phyloP scores from a whole-genome alignment of 805 yeast species.

The Lipomyces orientalis region DNA sequence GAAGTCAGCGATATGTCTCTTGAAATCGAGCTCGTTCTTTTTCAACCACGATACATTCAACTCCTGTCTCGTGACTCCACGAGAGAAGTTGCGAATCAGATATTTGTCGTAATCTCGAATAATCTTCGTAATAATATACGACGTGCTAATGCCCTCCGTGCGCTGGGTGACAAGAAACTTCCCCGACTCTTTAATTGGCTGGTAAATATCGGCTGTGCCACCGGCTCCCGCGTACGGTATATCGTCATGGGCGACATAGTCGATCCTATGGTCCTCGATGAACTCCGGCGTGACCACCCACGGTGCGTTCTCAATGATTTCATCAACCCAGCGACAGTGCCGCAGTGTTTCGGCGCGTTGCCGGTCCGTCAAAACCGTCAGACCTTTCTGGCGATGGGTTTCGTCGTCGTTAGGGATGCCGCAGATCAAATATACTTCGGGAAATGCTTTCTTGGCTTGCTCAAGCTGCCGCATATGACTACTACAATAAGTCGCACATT shows the following conservation, averaged over 20 bases:
- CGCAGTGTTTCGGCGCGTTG: conserved; percentile 89
- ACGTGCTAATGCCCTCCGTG: conserved; percentile 94
- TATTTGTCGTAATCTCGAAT: conserved; percentile 96
- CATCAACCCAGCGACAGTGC: conserved; percentile 98
- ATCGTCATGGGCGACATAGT: conserved; percentile 98
- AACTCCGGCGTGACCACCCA: conserved; percentile 92
- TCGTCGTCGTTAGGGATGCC: conserved; percentile 91
- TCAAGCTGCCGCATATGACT: conserved; percentile 94
- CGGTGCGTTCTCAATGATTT: conserved; percentile 91
- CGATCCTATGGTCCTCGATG: conserved; percentile 77
- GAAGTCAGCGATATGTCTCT: conserved; percentile 86
- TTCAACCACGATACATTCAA: conserved; percentile 96
- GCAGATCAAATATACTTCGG: conserved; percentile 81
- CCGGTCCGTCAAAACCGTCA: conserved; percentile 85
- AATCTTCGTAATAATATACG: conserved; percentile 93
- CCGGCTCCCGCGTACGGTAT: conserved; percentile 85
- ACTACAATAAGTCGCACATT: neutral
- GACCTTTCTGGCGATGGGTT: conserved; percentile 90
- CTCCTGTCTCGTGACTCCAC: conserved; percentile 97
- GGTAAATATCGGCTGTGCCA: conserved; percentile 88
- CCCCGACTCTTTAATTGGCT: conserved; percentile 88
- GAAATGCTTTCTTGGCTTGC: conserved; percentile 91
- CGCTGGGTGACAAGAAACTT: conserved; percentile 93
- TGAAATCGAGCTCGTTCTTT: conserved; percentile 93
- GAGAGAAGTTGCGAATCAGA: conserved; percentile 93